Conservation (phyloP, 148 eudicot species). For the Nepenthes mirabilis region DNA sequence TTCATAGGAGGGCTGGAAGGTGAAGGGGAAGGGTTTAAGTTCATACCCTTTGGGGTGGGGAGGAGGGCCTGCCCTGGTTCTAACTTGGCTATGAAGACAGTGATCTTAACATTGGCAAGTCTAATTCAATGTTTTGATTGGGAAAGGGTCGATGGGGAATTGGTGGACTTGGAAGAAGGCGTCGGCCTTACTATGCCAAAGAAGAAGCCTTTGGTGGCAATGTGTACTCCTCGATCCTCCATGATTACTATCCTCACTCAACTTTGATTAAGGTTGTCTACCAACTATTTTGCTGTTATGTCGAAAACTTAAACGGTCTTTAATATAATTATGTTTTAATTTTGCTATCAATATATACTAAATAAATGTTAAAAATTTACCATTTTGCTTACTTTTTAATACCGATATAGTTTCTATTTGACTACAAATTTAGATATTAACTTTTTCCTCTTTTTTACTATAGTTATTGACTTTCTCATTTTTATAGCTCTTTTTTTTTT, state of each 20-base stretch:
- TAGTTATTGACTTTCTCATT: too few relatives aligned
- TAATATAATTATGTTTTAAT: too few relatives aligned
- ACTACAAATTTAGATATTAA: too few relatives aligned
- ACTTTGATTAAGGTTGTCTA: background rate
- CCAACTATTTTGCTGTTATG: too few relatives aligned
- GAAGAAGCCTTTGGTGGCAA: constrained; percentile 12
- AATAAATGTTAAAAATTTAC: too few relatives aligned
- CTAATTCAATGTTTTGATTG: constrained; percentile 22
- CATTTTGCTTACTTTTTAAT: too few relatives aligned
- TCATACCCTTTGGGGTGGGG: constrained; percentile 23
- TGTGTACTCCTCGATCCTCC: constrained; percentile 8
- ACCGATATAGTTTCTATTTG: too few relatives aligned
- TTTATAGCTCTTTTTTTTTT: too few relatives aligned
- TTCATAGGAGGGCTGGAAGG: constrained; percentile 2
- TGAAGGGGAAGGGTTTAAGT: constrained; percentile 8
- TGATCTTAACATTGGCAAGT: constrained; percentile 11
- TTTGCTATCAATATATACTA: too few relatives aligned
- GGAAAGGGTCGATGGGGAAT: constrained; percentile 5
- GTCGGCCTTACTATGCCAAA: constrained; percentile 5
- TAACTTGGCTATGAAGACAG: constrained; percentile 14
- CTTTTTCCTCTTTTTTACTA: too few relatives aligned
- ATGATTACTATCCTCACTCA: constrained; percentile 7
- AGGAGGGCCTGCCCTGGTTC: constrained; percentile 19
- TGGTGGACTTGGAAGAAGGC: constrained; percentile 9
- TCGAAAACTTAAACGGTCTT: too few relatives aligned